phyloP scores from a whole-genome alignment of 2,329 filamentous ascomycete genomes.

The Cladosporium velox region DNA sequence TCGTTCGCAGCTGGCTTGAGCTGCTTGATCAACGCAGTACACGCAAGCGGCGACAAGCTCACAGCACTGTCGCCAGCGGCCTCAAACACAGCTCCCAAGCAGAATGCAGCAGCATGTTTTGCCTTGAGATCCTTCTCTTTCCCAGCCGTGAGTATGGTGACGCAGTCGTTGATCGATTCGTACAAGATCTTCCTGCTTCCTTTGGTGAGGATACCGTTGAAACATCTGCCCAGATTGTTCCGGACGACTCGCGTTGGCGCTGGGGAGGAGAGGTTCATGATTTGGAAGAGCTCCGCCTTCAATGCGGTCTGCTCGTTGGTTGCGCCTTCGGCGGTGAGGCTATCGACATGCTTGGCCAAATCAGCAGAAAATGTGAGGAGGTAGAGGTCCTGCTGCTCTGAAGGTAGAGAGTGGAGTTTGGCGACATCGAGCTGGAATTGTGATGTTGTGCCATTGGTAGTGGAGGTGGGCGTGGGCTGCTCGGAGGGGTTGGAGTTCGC shows the following conservation, averaged over 20 bases:
- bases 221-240: slow-evolving; percentile 82
- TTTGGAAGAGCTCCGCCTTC: slow-evolving; percentile 92
- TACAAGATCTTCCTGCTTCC: slow-evolving; percentile 91
- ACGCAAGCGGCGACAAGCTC: slow-evolving; percentile 74
- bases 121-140: slow-evolving; percentile 80
- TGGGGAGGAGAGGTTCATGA: slow-evolving; percentile 79
- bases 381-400: slow-evolving; percentile 94
- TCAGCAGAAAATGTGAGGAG: slow-evolving; percentile 85
- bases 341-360: slow-evolving; percentile 76
- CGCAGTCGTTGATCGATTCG: slow-evolving; percentile 88
- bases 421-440: slow-evolving; percentile 71
- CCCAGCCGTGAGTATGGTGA: slow-evolving; percentile 68
- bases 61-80: slow-evolving; percentile 93
- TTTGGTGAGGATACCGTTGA: slow-evolving; percentile 77
- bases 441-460: background rate
- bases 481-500: background rate
- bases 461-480: slow-evolving; percentile 4
- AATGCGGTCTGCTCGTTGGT: slow-evolving; percentile 87
- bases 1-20: slow-evolving; percentile 78
- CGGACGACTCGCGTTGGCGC: slow-evolving; percentile 84
- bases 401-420: slow-evolving; percentile 84
- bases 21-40: slow-evolving; percentile 71
- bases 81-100: slow-evolving; percentile 84
- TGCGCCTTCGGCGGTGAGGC: slow-evolving; percentile 74
- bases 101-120: slow-evolving; percentile 85